A percentile compares a stretch with the other conserved stretches of the same genome.
Conservation (phyloP, 169 alveolate species). For the Cryptosporidium parvum region DNA sequence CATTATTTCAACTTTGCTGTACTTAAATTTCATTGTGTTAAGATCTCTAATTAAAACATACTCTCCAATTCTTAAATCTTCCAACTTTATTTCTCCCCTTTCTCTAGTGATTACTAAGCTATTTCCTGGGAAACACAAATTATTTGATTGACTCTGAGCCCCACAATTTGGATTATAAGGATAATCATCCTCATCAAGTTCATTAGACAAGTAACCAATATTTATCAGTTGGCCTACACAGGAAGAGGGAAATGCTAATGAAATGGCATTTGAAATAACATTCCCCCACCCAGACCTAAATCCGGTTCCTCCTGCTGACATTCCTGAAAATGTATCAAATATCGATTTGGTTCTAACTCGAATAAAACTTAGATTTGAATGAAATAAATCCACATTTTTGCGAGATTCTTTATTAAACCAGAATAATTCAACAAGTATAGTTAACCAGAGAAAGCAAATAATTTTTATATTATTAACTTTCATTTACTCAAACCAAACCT, state of each 20-base stretch:
- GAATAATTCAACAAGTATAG: not conserved
- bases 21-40: slow-evolving; percentile 33
- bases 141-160: slow-evolving; percentile 62
- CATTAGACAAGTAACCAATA: slow-evolving; percentile 56
- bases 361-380: not conserved
- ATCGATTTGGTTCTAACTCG: slow-evolving; percentile 37
- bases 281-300: slow-evolving; percentile 73
- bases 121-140: slow-evolving; percentile 66
- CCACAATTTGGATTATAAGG: slow-evolving; percentile 61
- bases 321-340: slow-evolving; percentile 29
- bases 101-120: slow-evolving; percentile 11
- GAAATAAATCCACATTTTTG: not conserved
- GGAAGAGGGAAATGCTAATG: slow-evolving; percentile 60
- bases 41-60: slow-evolving; percentile 23
- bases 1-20: slow-evolving; percentile 47
- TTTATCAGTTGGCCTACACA: slow-evolving; percentile 61
- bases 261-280: slow-evolving; percentile 53
- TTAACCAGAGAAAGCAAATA: not conserved
- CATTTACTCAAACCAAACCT: not conserved
- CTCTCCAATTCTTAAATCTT: slow-evolving; percentile 34
- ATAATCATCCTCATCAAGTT: slow-evolving; percentile 64
- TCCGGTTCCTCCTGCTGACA: slow-evolving; percentile 1
- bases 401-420: not conserved
- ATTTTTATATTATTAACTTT: not conserved
- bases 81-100: slow-evolving; percentile 47